These are phyloP conservation scores for Yamadazyma diddensiae DNA, from an alignment of 1,139 yeast species.

Conservation along the genomic window DNA sequence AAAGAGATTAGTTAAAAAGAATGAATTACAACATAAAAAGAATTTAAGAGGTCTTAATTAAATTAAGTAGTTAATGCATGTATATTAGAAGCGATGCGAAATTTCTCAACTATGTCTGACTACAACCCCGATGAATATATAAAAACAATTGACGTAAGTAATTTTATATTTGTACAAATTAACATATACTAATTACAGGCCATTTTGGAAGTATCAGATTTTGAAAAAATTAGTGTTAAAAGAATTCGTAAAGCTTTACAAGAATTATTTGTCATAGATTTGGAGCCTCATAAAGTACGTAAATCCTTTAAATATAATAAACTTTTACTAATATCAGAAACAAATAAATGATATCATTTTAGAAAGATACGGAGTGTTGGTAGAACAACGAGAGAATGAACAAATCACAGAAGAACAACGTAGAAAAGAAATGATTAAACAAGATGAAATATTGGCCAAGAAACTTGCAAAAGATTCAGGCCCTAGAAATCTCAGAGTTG, in stretches of 20 bases:
- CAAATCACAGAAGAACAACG: conserved; percentile 24
- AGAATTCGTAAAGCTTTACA: conserved; percentile 68
- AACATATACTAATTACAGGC: conserved; percentile 46
- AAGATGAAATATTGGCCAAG: conserved; percentile 48
- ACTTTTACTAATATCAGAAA: conserved; percentile 28
- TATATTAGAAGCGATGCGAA: conserved; percentile 1
- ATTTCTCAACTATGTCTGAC: conserved; percentile 2
- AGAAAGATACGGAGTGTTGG: conserved; percentile 52
- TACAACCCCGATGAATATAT: conserved; percentile 32
- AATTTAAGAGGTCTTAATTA: conserved; percentile 48
- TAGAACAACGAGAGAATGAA: conserved; percentile 35
- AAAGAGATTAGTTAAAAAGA: conserved; percentile 81
- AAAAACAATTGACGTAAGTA: conserved; percentile 70
- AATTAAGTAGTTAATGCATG: conserved; percentile 3
- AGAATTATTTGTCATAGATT: conserved; percentile 59
- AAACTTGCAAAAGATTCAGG: conserved; percentile 35
- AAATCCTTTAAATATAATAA: background rate
- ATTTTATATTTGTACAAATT: conserved; percentile 5
- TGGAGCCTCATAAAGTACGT: conserved; percentile 49
- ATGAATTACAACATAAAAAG: conserved; percentile 81
- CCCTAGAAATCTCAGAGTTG: conserved; percentile 2
- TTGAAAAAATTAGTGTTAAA: conserved; percentile 70
- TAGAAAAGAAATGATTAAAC: conserved; percentile 31
- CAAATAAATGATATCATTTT: conserved; percentile 60
- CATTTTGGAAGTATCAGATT: conserved; percentile 68